Conservation (phyloP, 2,329 filamentous ascomycete genomes). For the Alternaria alternata region DNA sequence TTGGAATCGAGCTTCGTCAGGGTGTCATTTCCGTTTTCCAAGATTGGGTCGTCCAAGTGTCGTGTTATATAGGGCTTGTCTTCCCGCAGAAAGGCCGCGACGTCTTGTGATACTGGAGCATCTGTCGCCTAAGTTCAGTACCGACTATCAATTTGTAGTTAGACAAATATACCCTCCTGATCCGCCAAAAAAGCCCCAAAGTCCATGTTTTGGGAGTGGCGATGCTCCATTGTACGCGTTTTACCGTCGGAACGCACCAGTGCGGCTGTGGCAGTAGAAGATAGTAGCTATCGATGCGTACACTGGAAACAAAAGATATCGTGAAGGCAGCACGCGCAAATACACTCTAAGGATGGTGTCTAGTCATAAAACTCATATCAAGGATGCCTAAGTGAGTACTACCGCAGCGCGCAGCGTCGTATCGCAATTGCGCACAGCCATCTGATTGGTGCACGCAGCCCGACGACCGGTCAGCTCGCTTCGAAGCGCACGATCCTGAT, state of each 20-base stretch:
- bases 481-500: not conserved
- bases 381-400: not conserved
- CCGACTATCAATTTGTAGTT: not conserved
- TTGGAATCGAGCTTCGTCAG: accelerated
- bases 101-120: not conserved
- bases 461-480: conserved; percentile 11
- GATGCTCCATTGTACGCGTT: not conserved
- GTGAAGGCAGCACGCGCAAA: not conserved
- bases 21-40: not conserved
- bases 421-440: conserved; percentile 18
- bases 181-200: accelerated
- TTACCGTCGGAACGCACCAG: not conserved
- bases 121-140: not conserved
- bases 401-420: conserved; percentile 5
- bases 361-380: not conserved
- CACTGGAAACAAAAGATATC: not conserved
- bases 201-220: accelerated
- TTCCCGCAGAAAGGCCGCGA: not conserved
- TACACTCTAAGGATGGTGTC: not conserved
- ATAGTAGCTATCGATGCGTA: not conserved
- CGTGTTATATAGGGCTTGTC: not conserved
- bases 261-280: not conserved
- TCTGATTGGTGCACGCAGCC: conserved; percentile 9
- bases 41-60: not conserved
- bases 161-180: not conserved